Percentiles rank a stretch among this genome's conserved stretches.
Evolutionary conservation across 169 alveolate species (phyloP).

Genomic region (Cryptosporidium baileyi): DNA sequence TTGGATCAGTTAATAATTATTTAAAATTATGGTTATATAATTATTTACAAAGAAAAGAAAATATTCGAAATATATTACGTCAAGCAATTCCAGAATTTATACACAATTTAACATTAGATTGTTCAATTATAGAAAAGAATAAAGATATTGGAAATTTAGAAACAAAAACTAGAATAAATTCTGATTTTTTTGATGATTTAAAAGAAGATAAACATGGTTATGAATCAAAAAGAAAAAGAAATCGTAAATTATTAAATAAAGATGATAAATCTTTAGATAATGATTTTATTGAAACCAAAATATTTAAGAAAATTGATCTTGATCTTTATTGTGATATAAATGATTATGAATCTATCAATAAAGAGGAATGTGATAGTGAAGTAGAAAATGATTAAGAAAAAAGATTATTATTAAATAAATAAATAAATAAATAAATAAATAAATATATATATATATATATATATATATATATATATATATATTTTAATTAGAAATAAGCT

Average conservation of each 20-base stretch:
- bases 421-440: too few relatives aligned
- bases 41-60: conserved; percentile 44
- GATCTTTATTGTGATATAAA: conserved; percentile 35
- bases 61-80: not conserved
- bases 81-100: conserved; percentile 43
- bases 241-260: not conserved
- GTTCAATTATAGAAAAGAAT: conserved; percentile 30
- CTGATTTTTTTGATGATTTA: conserved; percentile 16
- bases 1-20: conserved; percentile 34
- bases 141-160: not conserved
- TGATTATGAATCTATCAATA: conserved; percentile 11
- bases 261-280: not conserved
- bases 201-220: conserved; percentile 42
- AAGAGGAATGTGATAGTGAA: not conserved
- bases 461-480: too few relatives aligned
- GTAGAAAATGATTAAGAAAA: not conserved
- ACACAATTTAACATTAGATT: conserved; percentile 21
- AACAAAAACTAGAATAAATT: conserved; percentile 4
- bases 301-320: not conserved
- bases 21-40: conserved; percentile 31
- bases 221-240: conserved; percentile 35
- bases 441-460: too few relatives aligned
- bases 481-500: too few relatives aligned
- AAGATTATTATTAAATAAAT: too few relatives aligned
- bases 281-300: not conserved